Percentiles rank a stretch among this genome's conserved stretches.
Conservation (phyloP, 768 basidiomycete genomes). For the Glaciozyma martinii region DNA sequence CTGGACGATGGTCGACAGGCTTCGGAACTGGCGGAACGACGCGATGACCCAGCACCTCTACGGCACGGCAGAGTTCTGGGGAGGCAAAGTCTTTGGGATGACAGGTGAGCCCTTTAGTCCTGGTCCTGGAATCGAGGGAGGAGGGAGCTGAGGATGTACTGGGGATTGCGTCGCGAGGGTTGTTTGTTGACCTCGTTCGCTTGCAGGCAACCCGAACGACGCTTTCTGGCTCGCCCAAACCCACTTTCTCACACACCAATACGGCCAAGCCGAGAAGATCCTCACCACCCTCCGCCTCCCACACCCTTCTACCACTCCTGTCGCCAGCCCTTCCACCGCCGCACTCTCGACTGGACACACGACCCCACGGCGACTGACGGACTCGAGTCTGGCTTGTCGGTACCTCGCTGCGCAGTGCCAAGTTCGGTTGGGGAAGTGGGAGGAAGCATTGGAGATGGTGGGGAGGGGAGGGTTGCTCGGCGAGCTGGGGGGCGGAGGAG, state of each 20-base stretch:
- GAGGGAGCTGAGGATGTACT: neutral
- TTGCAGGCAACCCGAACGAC: constrained; percentile 83
- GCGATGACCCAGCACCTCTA: constrained; percentile 98
- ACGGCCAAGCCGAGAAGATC: constrained; percentile 83
- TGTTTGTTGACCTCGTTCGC: neutral
- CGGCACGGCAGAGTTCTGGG: constrained; percentile 96
- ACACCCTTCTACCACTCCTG: constrained; percentile 32
- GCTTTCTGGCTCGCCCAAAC: constrained; percentile 99
- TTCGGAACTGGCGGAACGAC: constrained; percentile 95
- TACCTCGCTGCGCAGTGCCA: constrained; percentile 95
- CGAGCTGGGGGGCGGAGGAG: constrained; percentile 47
- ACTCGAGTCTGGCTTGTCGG: constrained; percentile 74
- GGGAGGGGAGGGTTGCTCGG: constrained; percentile 42
- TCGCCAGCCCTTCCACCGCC: neutral
- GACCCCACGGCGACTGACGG: constrained; percentile 26
- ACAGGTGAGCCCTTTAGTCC: constrained; percentile 54
- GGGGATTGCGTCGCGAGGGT: neutral
- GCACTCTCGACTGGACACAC: constrained; percentile 7
- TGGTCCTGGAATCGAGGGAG: no score
- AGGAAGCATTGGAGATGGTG: constrained; percentile 81
- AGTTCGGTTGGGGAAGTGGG: constrained; percentile 85
- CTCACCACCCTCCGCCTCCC: constrained; percentile 76
- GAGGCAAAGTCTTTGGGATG: constrained; percentile 91
- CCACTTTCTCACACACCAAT: constrained; percentile 91
- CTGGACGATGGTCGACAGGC: constrained; percentile 85